Conservation (phyloP, 1,139 yeast genomes). For the Magnusiomyces suaveolens region DNA sequence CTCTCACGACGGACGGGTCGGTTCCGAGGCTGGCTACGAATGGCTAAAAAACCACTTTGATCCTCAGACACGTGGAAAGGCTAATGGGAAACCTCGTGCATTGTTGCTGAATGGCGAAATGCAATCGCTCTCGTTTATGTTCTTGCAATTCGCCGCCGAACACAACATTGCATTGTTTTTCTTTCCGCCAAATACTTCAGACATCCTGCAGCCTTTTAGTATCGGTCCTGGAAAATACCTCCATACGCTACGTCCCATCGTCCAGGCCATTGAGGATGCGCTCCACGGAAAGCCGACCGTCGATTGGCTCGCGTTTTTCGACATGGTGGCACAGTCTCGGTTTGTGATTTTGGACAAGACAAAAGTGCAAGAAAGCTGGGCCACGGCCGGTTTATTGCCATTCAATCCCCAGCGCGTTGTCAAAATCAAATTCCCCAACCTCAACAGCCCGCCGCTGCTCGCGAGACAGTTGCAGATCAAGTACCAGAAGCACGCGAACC, state of each 20-base stretch:
- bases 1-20: background rate
- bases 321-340: constrained; percentile 1
- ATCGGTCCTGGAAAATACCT: constrained; percentile 5
- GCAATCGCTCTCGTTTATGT: constrained; percentile 14
- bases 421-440: background rate
- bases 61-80: constrained; percentile 1
- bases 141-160: constrained; percentile 6
- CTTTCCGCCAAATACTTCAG: constrained; percentile 1
- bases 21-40: background rate
- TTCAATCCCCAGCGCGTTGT: constrained; percentile 1
- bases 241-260: background rate
- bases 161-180: constrained; percentile 6
- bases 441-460: constrained; percentile 1
- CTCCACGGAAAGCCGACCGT: background rate
- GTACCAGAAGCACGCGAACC: background rate
- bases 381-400: background rate
- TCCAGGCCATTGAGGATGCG: background rate
- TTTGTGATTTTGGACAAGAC: background rate
- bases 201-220: constrained; percentile 5
- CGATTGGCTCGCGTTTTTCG: constrained; percentile 1
- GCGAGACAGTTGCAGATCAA: constrained; percentile 1
- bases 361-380: constrained; percentile 1
- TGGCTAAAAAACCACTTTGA: constrained; percentile 8
- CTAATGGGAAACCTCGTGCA: constrained; percentile 1
- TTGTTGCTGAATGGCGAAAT: constrained; percentile 11